These are phyloP conservation scores for Platanus orientalis DNA, from an alignment of 164 flowering plant genomes.

Conservation along the genomic window DNA sequence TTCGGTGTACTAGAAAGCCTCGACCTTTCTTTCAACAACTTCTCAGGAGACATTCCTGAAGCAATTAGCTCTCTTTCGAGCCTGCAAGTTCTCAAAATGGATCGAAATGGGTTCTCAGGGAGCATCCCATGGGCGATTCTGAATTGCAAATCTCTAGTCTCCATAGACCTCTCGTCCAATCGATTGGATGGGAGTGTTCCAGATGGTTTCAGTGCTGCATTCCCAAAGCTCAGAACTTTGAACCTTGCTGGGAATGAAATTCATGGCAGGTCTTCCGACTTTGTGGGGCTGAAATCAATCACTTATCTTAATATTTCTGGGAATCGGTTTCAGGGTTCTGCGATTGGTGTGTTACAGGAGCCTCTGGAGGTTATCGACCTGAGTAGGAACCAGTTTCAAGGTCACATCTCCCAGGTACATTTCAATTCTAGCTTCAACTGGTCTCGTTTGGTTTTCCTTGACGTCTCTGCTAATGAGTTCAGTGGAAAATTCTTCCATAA, in stretches of 20 bases:
- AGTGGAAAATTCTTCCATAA: slow-evolving; percentile 51
- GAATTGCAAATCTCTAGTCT: slow-evolving; percentile 43
- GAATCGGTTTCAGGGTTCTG: slow-evolving; percentile 67
- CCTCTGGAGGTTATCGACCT: slow-evolving; percentile 61
- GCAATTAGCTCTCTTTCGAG: too few species aligned
- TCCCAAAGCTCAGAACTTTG: slow-evolving; percentile 52
- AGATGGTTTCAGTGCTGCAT: slow-evolving; percentile 54
- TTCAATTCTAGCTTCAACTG: slow-evolving; percentile 48
- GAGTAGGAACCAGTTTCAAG: slow-evolving; percentile 73
- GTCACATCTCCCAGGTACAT: slow-evolving; percentile 67
- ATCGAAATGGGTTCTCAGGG: too few species aligned
- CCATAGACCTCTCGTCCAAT: slow-evolving; percentile 57
- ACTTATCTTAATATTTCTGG: slow-evolving; percentile 59
- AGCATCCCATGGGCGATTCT: too few species aligned
- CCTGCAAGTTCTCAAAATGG: too few species aligned
- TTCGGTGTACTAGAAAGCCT: too few species aligned
- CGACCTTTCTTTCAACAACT: too few species aligned
- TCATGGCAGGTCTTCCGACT: slow-evolving; percentile 51
- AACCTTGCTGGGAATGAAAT: too few species aligned
- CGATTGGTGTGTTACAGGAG: slow-evolving; percentile 42
- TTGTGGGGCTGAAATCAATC: slow-evolving; percentile 44
- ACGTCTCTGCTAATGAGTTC: slow-evolving; percentile 70
- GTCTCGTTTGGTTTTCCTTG: slow-evolving; percentile 58
- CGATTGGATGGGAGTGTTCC: slow-evolving; percentile 55
- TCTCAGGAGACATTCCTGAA: too few species aligned